Evolutionary conservation across 2,329 filamentous ascomycete species (phyloP).

Genomic region (Ilyonectria robusta): DNA sequence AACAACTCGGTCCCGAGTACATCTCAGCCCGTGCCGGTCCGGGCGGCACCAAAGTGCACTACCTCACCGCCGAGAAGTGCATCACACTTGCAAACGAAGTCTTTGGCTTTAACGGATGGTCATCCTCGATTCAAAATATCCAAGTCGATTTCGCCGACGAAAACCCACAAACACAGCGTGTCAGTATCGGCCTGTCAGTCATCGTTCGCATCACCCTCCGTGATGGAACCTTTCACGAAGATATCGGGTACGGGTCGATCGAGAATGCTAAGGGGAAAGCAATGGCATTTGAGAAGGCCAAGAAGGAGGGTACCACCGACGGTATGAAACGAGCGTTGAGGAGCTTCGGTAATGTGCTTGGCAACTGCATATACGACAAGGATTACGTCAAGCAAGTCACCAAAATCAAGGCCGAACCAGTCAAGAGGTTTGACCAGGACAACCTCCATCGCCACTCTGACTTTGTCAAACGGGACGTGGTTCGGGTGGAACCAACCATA

Average conservation of each 20-base stretch:
- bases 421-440: conserved; percentile 81
- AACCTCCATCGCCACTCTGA: conserved; percentile 86
- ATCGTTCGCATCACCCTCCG: conserved; percentile 91
- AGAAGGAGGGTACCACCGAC: conserved; percentile 98
- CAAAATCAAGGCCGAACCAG: conserved; percentile 84
- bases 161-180: conserved; percentile 80
- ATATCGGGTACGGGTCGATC: conserved; percentile 96
- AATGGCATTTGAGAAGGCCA: conserved; percentile 96
- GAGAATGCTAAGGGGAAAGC: conserved; percentile 97
- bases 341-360: conserved; percentile 95
- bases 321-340: conserved; percentile 89
- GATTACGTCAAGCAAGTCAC: conserved; percentile 91
- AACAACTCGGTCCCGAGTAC: conserved; percentile 95
- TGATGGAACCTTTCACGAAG: conserved; percentile 97
- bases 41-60: conserved; percentile 89
- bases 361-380: conserved; percentile 99
- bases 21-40: conserved; percentile 89
- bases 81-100: conserved; percentile 96
- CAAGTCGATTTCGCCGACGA: conserved; percentile 97
- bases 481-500: conserved; percentile 42
- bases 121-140: conserved; percentile 93
- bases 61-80: conserved; percentile 95
- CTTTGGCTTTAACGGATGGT: conserved; percentile 98
- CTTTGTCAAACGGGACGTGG: conserved; percentile 74
- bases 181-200: conserved; percentile 89